Conservation (phyloP, 2,329 filamentous ascomycete genomes). For the Hypoxylon sp. region DNA sequence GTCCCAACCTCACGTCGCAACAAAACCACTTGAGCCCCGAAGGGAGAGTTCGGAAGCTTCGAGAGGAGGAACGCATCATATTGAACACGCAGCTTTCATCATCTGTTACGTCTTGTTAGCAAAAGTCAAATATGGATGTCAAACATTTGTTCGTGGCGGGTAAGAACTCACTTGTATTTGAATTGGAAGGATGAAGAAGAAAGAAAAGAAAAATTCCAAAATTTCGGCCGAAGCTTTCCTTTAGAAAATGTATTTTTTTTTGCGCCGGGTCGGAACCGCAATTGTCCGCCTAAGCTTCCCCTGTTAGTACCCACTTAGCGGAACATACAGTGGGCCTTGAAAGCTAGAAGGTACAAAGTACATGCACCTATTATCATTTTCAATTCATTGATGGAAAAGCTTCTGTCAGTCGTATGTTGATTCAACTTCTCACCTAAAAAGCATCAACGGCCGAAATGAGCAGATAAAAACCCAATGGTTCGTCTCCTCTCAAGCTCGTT, state of each 20-base stretch:
- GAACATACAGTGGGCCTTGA: background rate
- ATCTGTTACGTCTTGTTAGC: conserved; percentile 67
- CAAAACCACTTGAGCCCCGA: conserved; percentile 90
- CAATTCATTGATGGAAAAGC: no score
- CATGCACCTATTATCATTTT: no score
- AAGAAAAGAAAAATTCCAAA: conserved; percentile 54
- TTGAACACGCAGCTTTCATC: conserved; percentile 99
- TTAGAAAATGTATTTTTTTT: conserved; percentile 43
- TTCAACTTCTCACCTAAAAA: conserved; percentile 1
- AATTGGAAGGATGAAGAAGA: conserved; percentile 96
- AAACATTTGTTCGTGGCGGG: conserved; percentile 2
- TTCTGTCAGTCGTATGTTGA: conserved; percentile 6
- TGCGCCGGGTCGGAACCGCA: conserved; percentile 41
- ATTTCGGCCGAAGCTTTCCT: conserved; percentile 30
- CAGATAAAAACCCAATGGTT: conserved; percentile 27
- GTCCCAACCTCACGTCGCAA: conserved; percentile 71
- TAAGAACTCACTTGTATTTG: conserved; percentile 85
- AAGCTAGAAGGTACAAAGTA: no score
- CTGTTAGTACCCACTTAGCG: background rate
- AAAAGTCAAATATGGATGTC: conserved; percentile 19
- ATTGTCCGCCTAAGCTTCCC: conserved; percentile 48
- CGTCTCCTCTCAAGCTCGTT: conserved; percentile 21
- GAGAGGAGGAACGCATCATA: conserved; percentile 80
- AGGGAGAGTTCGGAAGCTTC: conserved; percentile 83
- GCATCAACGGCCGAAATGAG: background rate